Evolutionary conservation across 1,284 basidiomycete genomes (phyloP), one percentile per base, ranked within the genome.

Genomic region (Omphalotus olearius): DNA sequence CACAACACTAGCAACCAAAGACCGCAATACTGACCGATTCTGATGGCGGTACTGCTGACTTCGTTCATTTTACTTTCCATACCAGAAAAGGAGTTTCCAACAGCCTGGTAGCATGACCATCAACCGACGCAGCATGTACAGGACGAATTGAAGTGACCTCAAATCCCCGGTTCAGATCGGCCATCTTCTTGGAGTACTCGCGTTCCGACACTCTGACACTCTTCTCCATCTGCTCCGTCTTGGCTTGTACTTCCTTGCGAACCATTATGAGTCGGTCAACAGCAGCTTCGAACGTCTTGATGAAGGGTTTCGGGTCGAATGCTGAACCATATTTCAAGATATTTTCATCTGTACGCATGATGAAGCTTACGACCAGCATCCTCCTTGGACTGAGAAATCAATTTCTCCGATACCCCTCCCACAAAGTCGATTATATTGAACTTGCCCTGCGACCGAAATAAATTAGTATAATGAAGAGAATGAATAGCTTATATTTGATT

Each of bases 341-440:
- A 23, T 23, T 13, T 47, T 35, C 43, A 3, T 14, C 2, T 33
- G 10, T 26, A 42, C 2, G 10, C 10, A 6, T 13, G 20, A 38
- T 16, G 45, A 54, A 33, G 16, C 91, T 60, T 70, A 94, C 92
- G 91, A 46, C 90, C 92, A 17, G 91, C 75, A 60, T 85, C 82
- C 18, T 78, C 79, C 65, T 92, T 91, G 40, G 92, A 94, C 58
- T 89, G 82, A 16, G 83, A 69, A 51, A 97, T 94, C 47, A 93
- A 76, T 66, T 83, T 90, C 69, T 96, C 93, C 14, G 91, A 93
- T 47, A 94, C 76, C 6, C 82, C 79, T 18, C 85, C 84, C 47
- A 98, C 79, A 60, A 97, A 95, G 57, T 96, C 93, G 58, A 92
- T 91, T 47, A 92, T 85, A 64, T 93, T 88, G 69, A 97, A 98